Evolutionary conservation across 257 asterid species (phyloP).

Genomic region (Solanum verrucosum): DNA sequence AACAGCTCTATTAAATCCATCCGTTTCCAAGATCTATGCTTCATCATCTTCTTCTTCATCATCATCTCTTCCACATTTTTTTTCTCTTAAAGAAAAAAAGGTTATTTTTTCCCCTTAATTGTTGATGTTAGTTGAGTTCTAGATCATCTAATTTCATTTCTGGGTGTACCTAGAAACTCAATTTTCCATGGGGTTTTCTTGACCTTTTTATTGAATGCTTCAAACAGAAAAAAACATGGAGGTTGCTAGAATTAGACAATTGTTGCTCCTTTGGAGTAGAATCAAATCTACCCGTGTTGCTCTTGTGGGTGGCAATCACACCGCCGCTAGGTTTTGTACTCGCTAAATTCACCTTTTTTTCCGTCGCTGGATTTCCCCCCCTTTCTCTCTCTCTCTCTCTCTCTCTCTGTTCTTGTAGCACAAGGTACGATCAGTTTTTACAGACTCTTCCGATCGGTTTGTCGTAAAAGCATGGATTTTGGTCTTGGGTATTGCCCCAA

Average conservation of each 20-base stretch:
- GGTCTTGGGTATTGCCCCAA: slow-evolving; percentile 12
- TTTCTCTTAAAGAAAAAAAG: background rate
- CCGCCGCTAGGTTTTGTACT: slow-evolving; percentile 76
- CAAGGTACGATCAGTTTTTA: background rate
- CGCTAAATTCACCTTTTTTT: slow-evolving; percentile 33
- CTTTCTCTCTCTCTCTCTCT: too few species aligned
- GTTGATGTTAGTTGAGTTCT: slow-evolving; percentile 11
- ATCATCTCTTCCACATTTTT: background rate
- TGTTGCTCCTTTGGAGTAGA: slow-evolving; percentile 46
- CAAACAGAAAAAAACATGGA: slow-evolving; percentile 34
- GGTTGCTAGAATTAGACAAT: slow-evolving; percentile 45
- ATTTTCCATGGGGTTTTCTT: background rate
- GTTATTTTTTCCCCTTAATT: background rate
- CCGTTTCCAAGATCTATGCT: background rate
- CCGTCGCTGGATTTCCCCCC: background rate
- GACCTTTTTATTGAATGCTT: background rate
- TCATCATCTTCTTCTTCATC: background rate
- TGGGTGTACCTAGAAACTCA: background rate
- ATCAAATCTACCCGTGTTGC: slow-evolving; percentile 36
- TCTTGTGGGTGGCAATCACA: slow-evolving; percentile 86
- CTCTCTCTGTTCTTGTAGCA: slow-evolving; percentile 9
- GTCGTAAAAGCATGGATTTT: slow-evolving; percentile 20
- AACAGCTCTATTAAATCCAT: background rate
- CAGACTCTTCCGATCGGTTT: background rate
- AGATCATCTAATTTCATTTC: background rate